Percentiles rank a stretch among this genome's conserved stretches.
Conservation (phyloP, 2,329 filamentous ascomycete genomes). For the Paramyrothecium sp. region DNA sequence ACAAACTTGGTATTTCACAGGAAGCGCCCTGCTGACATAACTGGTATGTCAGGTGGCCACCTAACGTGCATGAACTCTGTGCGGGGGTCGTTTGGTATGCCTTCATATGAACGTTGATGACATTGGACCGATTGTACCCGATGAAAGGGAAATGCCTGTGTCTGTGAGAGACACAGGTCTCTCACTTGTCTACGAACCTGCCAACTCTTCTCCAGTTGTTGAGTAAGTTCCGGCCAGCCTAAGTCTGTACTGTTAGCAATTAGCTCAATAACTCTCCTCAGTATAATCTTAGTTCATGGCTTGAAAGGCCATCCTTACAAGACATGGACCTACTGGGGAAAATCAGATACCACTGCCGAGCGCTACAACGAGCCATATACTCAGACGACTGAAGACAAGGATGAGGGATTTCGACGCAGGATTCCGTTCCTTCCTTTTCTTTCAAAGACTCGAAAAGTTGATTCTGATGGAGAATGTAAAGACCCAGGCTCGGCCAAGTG, state of each 20-base stretch:
- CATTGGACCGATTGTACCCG: too few species aligned
- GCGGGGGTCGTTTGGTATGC: too few species aligned
- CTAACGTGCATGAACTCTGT: too few species aligned
- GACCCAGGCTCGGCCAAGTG: not conserved
- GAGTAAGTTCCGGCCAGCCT: slow-evolving; percentile 2
- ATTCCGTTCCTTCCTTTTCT: too few species aligned
- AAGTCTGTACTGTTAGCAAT: not conserved
- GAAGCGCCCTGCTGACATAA: too few species aligned
- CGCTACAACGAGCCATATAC: not conserved
- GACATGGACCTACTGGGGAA: slow-evolving; percentile 7
- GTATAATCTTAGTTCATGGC: slow-evolving; percentile 11
- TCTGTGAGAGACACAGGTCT: slow-evolving; percentile 6
- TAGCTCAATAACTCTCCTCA: not conserved
- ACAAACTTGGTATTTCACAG: too few species aligned
- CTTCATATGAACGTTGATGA: too few species aligned
- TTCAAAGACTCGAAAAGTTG: not conserved
- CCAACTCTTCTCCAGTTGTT: slow-evolving; percentile 1
- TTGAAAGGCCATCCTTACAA: slow-evolving; percentile 11
- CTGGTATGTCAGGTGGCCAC: too few species aligned
- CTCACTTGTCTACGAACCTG: slow-evolving; percentile 4
- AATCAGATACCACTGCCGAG: not conserved
- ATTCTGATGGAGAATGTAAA: too few species aligned
- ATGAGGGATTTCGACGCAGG: not conserved
- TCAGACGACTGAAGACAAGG: not conserved
- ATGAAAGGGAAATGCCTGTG: too few species aligned